Conservation (phyloP, 1,284 basidiomycete genomes). For the Ganoderma resinaceum region DNA sequence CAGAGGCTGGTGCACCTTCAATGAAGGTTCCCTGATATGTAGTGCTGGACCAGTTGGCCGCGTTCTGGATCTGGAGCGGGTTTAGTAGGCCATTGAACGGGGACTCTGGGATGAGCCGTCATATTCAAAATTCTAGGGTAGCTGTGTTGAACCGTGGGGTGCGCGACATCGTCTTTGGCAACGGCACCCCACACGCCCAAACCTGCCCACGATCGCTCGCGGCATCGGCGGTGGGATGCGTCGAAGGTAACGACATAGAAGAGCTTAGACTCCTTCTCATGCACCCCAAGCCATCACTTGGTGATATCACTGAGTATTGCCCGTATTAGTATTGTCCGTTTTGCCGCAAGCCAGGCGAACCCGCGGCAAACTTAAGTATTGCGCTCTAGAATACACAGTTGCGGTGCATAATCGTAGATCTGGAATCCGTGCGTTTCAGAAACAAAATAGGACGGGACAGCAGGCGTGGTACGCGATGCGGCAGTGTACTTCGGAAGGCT, state of each 20-base stretch:
- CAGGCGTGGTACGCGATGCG: background rate
- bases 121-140: background rate
- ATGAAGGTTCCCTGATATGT: background rate
- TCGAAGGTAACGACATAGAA: background rate
- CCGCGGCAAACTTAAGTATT: background rate
- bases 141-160: background rate
- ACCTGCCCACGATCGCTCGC: background rate
- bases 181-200: background rate
- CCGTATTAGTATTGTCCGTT: background rate
- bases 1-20: background rate
- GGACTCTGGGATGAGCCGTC: background rate
- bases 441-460: background rate
- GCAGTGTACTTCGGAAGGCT: background rate
- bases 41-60: background rate
- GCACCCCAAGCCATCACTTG: background rate
- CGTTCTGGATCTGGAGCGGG: background rate
- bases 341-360: background rate
- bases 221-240: background rate
- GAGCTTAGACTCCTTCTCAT: background rate
- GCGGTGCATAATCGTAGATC: background rate
- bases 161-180: background rate
- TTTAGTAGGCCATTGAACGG: background rate
- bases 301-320: background rate
- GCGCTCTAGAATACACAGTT: slow-evolving; percentile 3
- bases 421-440: slow-evolving; percentile 1